Evolutionary conservation across 495 filamentous ascomycete species (phyloP), one percentile per base, ranked within the genome.

Genomic region (Aspergillus avenaceus): DNA sequence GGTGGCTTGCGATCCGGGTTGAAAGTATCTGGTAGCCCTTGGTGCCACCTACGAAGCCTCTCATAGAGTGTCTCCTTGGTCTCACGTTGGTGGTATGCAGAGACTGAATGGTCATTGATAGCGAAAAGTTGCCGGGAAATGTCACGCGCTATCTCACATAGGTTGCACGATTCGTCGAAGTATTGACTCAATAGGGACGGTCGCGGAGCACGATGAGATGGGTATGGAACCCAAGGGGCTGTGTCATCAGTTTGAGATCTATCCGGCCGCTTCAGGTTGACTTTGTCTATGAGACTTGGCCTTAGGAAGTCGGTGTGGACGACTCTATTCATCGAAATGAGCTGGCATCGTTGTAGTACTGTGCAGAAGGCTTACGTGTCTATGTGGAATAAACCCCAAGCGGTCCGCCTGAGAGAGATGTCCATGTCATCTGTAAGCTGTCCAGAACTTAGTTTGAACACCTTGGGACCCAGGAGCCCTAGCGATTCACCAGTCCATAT

Each of bases 321-420:
- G 50, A 70, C 62, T 7, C 72, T 75, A 41, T 36, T 47, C 7
- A 62, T n/a, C 6, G 25, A 25, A 5, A 13, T 32, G 26, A 32
- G 26, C 22, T 19, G 13, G 2, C 3, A 5, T n/a, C 14, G 5
- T 29, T 29, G 11, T 29, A 14, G 11, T 0, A 19, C n/a, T n/a
- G 8, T 41, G 1, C 8, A 3, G n/a, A 21, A 12, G 28, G 24
- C 71, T 40, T 51, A 73, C 72, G 73, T 73, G 36, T 76, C 73
- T 32, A 74, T 64, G 40, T 74, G 67, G 41, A 73, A 74, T 16
- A 76, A 45, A 1, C 73, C 73, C 73, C 71, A 74, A 5, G 67
- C 69, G 14, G 68, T 72, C 45, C 65, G 55, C 45, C 57, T 59
- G 29, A 66, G 41, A 2, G 69, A 74, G 6, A 50, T 47, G 34